These are phyloP conservation scores for Claviceps fusiformis DNA, from an alignment of 2,329 filamentous ascomycete genomes.

Conservation along the genomic window DNA sequence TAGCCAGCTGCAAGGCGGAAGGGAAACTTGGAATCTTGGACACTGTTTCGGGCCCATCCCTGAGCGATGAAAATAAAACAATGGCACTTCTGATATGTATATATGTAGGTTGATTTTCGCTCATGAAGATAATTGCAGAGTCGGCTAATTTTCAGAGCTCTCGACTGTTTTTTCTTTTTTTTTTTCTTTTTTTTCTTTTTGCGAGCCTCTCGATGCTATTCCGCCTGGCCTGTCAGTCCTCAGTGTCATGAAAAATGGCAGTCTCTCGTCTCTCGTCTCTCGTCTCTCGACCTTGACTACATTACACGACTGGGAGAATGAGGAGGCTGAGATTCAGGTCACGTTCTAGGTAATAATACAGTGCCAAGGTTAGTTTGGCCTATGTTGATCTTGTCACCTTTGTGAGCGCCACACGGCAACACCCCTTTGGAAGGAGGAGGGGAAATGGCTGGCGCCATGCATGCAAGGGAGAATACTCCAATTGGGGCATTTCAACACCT, in stretches of 20 bases:
- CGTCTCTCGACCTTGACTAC: background rate
- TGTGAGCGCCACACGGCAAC: background rate
- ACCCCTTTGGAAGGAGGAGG: no score
- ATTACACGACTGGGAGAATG: background rate
- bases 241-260: background rate
- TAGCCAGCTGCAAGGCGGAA: background rate
- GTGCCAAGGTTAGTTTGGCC: background rate
- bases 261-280: background rate
- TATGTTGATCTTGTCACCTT: background rate
- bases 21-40: background rate
- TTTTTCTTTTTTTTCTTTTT: background rate
- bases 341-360: no score
- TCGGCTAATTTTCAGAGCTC: background rate
- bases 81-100: background rate
- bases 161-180: background rate
- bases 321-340: background rate
- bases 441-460: background rate
- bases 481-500: background rate
- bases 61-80: background rate
- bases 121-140: background rate
- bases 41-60: background rate
- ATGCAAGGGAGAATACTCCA: constrained; percentile 4
- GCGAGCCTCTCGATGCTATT: background rate
- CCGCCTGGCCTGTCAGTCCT: background rate
- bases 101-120: background rate